Base-by-base conservation (phyloP, 768 basidiomycete genomes). In the Agrocybe pediades region DNA sequence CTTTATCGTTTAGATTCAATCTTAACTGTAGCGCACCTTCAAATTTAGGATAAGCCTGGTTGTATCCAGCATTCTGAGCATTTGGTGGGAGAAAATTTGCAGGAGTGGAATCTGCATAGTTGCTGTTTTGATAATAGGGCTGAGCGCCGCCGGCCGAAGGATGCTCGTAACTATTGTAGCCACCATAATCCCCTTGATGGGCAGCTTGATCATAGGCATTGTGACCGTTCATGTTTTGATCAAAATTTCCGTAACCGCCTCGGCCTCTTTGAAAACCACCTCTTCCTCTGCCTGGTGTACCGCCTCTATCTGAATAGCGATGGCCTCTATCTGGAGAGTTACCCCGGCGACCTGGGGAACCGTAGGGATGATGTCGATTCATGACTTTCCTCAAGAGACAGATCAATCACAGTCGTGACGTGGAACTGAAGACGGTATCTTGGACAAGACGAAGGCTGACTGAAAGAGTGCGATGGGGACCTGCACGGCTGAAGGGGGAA, bases 341-440 rank as follows among this genome's bases (percentile, higher is more conserved):
- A n/a, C n/a, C n/a, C n/a, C n/a, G n/a, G n/a, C n/a, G n/a, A 63
- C 83, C 84, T 58, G 77, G 71, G 51, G 75, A 74, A 45, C 83
- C 82, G 73, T 94, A 94, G 21, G 92, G 92, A 82, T 93, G 90
- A 74, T 92, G 91, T 66, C 91, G 89, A 73, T 92, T 90, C 91
- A 94, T 93, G 55, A 24, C 42, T 65, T 67, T 68, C 67, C 65
- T 57, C 67, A 55, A 43, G 46, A 59, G 54, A 57, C 51, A 58
- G 56, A 55, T 55, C 46, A 54, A 60, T 50, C 61, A 46, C 54
- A 58, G 50, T 60, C 70, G 67, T 72, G 74, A 73, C 69, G 71
- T 73, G 72, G 71, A 63, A 54, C 25, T 49, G 52, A 46, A 50
- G 54, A 57, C 50, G 55, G 51, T 54, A 48, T 52, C n/a, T 20